These are phyloP conservation scores for Trichoderma orchidacearum DNA, from an alignment of 495 filamentous ascomycete species.

Conservation along the genomic window DNA sequence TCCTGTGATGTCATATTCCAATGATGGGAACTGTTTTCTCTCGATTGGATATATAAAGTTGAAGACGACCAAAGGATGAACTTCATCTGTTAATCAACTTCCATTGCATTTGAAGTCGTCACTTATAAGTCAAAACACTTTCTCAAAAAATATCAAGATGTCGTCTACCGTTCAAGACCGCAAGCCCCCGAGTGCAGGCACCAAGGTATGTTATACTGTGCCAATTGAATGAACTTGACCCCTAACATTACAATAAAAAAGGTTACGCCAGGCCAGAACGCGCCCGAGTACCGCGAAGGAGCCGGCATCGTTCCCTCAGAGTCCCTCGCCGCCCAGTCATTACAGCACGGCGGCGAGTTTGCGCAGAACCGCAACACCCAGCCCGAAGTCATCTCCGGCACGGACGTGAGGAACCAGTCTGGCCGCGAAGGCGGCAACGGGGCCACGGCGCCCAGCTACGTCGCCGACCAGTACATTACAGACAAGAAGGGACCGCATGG, in stretches of 20 bases:
- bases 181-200: slow-evolving; percentile 14
- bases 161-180: not conserved
- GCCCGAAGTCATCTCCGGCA: slow-evolving; percentile 7
- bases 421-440: slow-evolving; percentile 1
- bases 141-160: not conserved
- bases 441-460: slow-evolving; percentile 18
- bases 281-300: slow-evolving; percentile 16
- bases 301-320: slow-evolving; percentile 13
- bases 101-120: not conserved
- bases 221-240: not conserved
- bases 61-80: not conserved
- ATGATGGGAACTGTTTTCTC: no score
- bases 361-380: slow-evolving; percentile 9
- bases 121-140: not conserved
- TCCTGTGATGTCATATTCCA: not conserved
- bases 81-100: no score
- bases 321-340: slow-evolving; percentile 27
- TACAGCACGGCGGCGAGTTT: slow-evolving; percentile 10
- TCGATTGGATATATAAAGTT: not conserved
- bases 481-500: slow-evolving; percentile 19
- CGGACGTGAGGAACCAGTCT: slow-evolving; percentile 5
- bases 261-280: slow-evolving; percentile 12
- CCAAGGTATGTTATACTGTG: slow-evolving; percentile 6
- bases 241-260: not conserved
- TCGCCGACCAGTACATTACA: slow-evolving; percentile 8